Evolutionary conservation across 306 rosid species (phyloP), one percentile per base, ranked within the genome.

Genomic region (Dalbergia cochinchinensis): DNA sequence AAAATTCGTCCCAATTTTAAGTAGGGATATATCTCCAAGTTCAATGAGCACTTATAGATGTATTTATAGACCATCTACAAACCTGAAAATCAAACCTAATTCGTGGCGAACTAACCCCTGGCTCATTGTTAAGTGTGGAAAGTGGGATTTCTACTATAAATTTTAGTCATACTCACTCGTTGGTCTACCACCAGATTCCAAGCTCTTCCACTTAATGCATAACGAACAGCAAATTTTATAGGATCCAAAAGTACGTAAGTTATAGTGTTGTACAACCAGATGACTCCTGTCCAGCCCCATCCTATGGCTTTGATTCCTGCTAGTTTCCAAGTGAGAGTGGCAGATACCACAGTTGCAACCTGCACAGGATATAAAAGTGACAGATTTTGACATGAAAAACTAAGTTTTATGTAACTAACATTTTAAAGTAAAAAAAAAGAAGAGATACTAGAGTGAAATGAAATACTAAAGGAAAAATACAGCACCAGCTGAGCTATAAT

Each of bases 301-400:
- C 90, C 92, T 35, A 92, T 92, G 0, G 51, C 74, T 84, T 41
- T 85, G 65, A 92, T 87, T 58, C 84, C 85, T 53, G 88, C 91
- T 53, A 63, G 16, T n/a, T 77, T 1, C 91, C 83, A 88, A 41
- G 22, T 69, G 50, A 74, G 70, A 10, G 62, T 65, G 53, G 97
- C 92, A n/a, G 97, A 82, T 88, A 92, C 11, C 19, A 87, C 77
- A 39, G 97, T 89, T 12, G 93, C 97, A 82, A 92, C 48, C 95
- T 90, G 83, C 71, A 65, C 14, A 39, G 65, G 15, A 61, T 61
- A 64, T 53, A 18, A 26, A 47, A 47, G 53, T 47, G 53, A 10
- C 12, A 65, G 53, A 47, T 47, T 4, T 47, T 47, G 53, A 47
- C 53, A 11, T 47, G 4, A 11, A 45, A 45, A 45, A 20, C 22